Base-by-base conservation (phyloP, 352 stramenopile species). In the Globisporangium heterothallicum region DNA sequence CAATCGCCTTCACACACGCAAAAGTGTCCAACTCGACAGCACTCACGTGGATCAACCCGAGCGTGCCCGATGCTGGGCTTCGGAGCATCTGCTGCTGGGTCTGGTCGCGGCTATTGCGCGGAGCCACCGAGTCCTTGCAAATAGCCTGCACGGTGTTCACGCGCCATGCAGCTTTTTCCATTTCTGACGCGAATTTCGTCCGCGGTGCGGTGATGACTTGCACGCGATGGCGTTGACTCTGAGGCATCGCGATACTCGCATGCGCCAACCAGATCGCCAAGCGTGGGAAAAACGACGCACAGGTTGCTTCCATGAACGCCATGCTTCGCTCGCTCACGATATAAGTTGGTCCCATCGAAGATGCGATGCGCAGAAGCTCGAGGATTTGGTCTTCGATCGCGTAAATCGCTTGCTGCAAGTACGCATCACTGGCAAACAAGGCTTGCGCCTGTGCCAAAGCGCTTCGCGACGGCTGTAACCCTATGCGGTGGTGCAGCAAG, bases 321-420 rank as follows among this genome's bases (percentile, higher is more conserved):
- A 66, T 22, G 21, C 65, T 75, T 26, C 67, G 64, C n/a, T 77
- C 59, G 2, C 72, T 80, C 42, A 84, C 47, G n/a, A 86, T 46
- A 38, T 78, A 77, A 41, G 80, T 70, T 2, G 72, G 72, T 4
- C 72, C 75, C 19, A 83, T 53, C 7, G 50, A 18, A 0, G 70
- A 61, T 1, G 70, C 63, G 27, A 52, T 66, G 18, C 53, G 52
- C 41, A 84, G 55, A n/a, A 86, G 49, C 49, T 66, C 55, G 36
- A 86, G 59, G 9, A 63, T 53, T 48, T 86, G 70, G n/a, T 78
- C 62, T 52, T 86, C 75, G 19, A 86, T 68, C 21, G 70, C 64
- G 6, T 52, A 61, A 3, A 84, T 42, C 2, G 70, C 72, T 43
- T 82, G 72, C 53, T 84, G 72, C 51, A 84, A 36, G 46, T 84